Base-by-base conservation (phyloP, 2,329 filamentous ascomycete genomes). In the Juglanconis sp. region DNA sequence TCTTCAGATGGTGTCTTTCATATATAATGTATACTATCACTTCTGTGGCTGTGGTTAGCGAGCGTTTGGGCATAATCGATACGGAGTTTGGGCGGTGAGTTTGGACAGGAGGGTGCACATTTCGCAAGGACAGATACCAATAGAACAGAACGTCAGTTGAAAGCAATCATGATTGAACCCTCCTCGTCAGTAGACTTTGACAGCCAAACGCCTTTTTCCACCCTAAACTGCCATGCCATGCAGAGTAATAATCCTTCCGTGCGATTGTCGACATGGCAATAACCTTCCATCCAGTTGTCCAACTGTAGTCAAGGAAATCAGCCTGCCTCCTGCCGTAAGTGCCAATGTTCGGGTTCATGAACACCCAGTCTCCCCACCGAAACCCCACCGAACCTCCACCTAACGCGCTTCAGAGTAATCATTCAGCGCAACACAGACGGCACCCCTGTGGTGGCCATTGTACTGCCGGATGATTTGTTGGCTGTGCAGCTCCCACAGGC, bases 381-480 rank as follows among this genome's bases (percentile, higher is more conserved):
- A 3, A 36, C 35, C 15, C 36, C 31, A 13, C n/a, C 9, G 24
- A 4, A 31, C 4, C 5, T 17, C 54, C 9, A 54, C 59, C 68
- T 73, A 74, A 24, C 81, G 77, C 38, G 81, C 77, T 73, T 87
- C 84, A 11, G 84, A 86, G 72, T 92, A 92, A 71, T 97, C 93
- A 72, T 97, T 97, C 65, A 97, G 79, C 13, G 93, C 93, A 42
- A 97, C 93, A 70, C 93, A 96, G 0, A 96, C 92, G 4, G 92
- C 91, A 48, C 93, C 93, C 40, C 93, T 83, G 72, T 97, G 93
- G 71, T 97, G 93, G 6, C 93, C 93, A 71, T 96, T 96, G 73
- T 97, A 97, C 78, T 97, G 93, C 51, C 93, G 83, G 68, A 97
- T 97, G 65, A 97, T 93, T 69, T 88, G 88, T 74, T 96, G 92